Conservation (phyloP, 331 rosid species). For the Acacia concinna region DNA sequence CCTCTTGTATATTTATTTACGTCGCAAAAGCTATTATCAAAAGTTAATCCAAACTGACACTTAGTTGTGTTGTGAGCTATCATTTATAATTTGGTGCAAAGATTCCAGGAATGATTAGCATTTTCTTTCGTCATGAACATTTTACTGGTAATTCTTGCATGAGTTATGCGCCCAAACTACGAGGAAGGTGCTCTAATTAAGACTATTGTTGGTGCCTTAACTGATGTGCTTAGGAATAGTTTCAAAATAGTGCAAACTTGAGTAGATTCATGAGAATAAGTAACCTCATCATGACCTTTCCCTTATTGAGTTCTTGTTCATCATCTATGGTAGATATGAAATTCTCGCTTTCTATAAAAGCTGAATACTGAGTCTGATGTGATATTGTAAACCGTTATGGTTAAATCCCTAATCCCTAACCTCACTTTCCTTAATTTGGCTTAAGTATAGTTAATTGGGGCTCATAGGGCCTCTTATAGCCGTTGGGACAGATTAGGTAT, state of each 20-base stretch:
- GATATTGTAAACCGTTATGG: too few species aligned
- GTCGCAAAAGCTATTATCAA: too few species aligned
- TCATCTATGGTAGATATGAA: background rate
- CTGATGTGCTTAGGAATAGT: background rate
- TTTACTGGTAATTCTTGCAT: background rate
- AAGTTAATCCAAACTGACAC: too few species aligned
- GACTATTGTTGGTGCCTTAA: background rate
- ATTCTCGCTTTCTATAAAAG: background rate
- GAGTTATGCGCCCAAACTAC: background rate
- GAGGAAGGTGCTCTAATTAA: background rate
- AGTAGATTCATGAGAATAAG: background rate
- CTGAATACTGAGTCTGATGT: background rate
- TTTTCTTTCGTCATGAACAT: background rate
- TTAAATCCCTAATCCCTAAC: too few species aligned
- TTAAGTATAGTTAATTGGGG: too few species aligned
- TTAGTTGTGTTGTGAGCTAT: background rate
- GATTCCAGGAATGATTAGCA: background rate
- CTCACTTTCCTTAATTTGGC: too few species aligned
- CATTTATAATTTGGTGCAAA: background rate
- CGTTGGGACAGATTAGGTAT: too few species aligned
- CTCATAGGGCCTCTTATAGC: too few species aligned
- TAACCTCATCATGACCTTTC: background rate
- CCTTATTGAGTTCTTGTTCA: background rate
- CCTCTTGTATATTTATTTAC: too few species aligned
- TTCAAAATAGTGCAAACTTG: constrained; percentile 11